Conservation (phyloP, 371 early-diverging fungal species). For the Syncephalis plumigaleata region DNA sequence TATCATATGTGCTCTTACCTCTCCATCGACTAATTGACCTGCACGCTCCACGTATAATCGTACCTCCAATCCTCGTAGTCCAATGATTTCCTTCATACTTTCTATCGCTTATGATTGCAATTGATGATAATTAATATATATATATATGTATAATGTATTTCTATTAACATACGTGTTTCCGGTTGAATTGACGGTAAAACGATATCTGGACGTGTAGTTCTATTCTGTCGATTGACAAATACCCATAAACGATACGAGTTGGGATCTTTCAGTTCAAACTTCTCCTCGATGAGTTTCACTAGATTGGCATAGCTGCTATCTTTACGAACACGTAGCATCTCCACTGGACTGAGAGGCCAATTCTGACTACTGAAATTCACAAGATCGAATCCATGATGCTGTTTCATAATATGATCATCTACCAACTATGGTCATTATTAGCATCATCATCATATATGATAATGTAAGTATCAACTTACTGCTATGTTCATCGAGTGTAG, state of each 20-base stretch:
- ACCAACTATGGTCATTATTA: constrained; percentile 20
- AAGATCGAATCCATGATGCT: constrained; percentile 70
- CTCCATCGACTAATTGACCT: constrained; percentile 5
- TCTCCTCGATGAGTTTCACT: too few relatives aligned
- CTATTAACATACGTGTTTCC: constrained; percentile 18
- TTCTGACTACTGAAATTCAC: constrained; percentile 39
- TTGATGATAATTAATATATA: too few relatives aligned
- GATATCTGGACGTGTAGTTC: constrained; percentile 63
- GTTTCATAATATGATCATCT: constrained; percentile 34
- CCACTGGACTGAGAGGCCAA: too few relatives aligned
- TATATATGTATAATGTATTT: too few relatives aligned
- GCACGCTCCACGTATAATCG: constrained; percentile 34
- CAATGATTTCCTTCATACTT: constrained; percentile 16
- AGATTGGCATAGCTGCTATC: too few relatives aligned
- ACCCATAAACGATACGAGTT: constrained; percentile 55
- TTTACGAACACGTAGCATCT: too few relatives aligned
- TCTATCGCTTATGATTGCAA: constrained; percentile 21
- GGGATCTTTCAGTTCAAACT: not conserved
- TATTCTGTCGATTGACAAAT: constrained; percentile 63
- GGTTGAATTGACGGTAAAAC: constrained; percentile 25
- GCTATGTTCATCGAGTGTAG: constrained; percentile 44
- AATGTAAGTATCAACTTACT: too few relatives aligned
- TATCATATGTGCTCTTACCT: constrained; percentile 4
- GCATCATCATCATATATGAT: too few relatives aligned
- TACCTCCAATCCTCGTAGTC: constrained; percentile 21